phyloP scores from a whole-genome alignment of 2,329 filamentous ascomycete species.

The Amesomyces nigricolor region DNA sequence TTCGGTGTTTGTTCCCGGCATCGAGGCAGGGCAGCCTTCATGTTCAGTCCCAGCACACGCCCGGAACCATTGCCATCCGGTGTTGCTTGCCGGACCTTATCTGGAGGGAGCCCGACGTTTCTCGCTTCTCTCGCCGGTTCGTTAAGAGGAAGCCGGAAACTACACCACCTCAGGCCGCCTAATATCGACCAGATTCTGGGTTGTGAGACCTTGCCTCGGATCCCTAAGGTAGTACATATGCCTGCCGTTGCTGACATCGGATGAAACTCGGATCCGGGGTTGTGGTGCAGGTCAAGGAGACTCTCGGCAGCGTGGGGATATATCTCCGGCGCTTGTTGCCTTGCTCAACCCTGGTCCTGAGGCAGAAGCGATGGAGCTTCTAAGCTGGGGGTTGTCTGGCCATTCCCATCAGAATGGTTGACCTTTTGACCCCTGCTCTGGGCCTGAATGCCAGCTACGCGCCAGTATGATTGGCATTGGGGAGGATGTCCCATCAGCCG shows the following conservation, averaged over 20 bases:
- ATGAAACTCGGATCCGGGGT: constrained; percentile 8
- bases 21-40: background rate
- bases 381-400: constrained; percentile 1
- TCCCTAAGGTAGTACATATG: constrained; percentile 12
- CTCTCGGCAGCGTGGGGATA: constrained; percentile 7
- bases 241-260: constrained; percentile 11
- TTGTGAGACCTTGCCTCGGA: constrained; percentile 15
- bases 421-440: constrained; percentile 18
- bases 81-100: background rate
- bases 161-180: background rate
- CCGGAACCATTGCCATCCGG: constrained; percentile 12
- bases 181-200: constrained; percentile 4
- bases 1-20: background rate
- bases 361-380: constrained; percentile 21
- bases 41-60: constrained; percentile 8
- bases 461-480: constrained; percentile 27
- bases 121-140: background rate
- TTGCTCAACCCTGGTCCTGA: constrained; percentile 14
- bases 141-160: background rate
- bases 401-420: constrained; percentile 11
- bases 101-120: background rate
- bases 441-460: constrained; percentile 13
- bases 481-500: constrained; percentile 19
- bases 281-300: background rate
- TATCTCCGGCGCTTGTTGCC: constrained; percentile 7